These are phyloP conservation scores for Nicotiana attenuata DNA, from an alignment of 257 asterid species.

Conservation along the genomic window DNA sequence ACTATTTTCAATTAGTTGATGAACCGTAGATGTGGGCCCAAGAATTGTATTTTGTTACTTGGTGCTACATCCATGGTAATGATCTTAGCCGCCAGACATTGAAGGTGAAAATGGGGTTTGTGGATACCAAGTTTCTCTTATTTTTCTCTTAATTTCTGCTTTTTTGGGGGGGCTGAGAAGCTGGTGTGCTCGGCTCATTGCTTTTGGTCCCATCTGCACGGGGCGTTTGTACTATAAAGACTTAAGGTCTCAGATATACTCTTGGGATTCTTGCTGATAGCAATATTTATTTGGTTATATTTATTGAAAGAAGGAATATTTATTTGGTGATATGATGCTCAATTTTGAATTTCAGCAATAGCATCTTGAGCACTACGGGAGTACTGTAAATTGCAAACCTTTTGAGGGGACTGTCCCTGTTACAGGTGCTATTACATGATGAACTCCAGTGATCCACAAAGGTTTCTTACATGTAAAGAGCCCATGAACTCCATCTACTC, in stretches of 20 bases:
- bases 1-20: background rate
- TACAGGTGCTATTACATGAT: too few relatives aligned
- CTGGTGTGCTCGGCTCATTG: constrained; percentile 3
- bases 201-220: background rate
- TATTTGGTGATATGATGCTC: background rate
- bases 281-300: constrained; percentile 7
- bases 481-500: too few relatives aligned
- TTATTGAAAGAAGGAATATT: constrained; percentile 4
- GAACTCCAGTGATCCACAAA: too few relatives aligned
- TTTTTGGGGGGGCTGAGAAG: background rate
- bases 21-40: constrained; percentile 10
- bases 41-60: constrained; percentile 15
- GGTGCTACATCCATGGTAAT: constrained; percentile 12
- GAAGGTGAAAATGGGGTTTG: constrained; percentile 1
- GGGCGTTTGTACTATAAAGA: constrained; percentile 3
- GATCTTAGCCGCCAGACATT: background rate
- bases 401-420: background rate
- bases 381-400: background rate
- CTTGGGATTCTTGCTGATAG: background rate
- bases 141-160: background rate
- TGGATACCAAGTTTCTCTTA: constrained; percentile 11
- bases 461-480: too few relatives aligned
- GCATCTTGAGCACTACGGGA: background rate
- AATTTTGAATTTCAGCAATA: background rate
- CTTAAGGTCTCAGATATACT: background rate